These are phyloP conservation scores for Periconia macrospinosa DNA, from an alignment of 2,329 filamentous ascomycete genomes.

Conservation along the genomic window DNA sequence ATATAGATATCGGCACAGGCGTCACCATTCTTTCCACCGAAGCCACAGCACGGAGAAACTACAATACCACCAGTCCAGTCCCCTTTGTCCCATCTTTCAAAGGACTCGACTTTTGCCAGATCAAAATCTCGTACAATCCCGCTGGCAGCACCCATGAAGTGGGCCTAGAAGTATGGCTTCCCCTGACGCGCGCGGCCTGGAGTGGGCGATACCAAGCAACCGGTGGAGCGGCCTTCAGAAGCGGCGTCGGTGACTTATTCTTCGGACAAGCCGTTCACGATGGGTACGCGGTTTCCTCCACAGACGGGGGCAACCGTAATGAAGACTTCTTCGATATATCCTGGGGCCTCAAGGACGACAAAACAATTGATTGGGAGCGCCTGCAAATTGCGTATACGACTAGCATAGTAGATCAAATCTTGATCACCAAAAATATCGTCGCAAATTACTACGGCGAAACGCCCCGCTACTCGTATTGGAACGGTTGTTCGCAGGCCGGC, in stretches of 20 bases:
- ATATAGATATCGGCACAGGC: conserved; percentile 11
- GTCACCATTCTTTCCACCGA: conserved; percentile 16
- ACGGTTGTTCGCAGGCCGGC: conserved; percentile 39
- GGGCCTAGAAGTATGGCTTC: conserved; percentile 34
- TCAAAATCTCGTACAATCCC: conserved; percentile 23
- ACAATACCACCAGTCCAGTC: conserved; percentile 12
- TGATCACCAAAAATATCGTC: conserved; percentile 38
- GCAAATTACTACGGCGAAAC: conserved; percentile 37
- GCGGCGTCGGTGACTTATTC: conserved; percentile 26
- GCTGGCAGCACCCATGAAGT: conserved; percentile 25
- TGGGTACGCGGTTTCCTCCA: conserved; percentile 37
- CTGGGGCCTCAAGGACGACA: conserved; percentile 26
- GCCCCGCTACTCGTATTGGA: conserved; percentile 39
- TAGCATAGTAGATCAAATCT: conserved; percentile 40
- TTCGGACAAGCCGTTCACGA: conserved; percentile 27
- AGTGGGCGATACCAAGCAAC: conserved; percentile 37
- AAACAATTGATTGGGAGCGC: conserved; percentile 29
- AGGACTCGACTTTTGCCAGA: conserved; percentile 25
- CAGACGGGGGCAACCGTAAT: conserved; percentile 34
- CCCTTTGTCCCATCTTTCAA: conserved; percentile 10
- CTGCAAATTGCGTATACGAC: conserved; percentile 44
- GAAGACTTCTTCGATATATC: conserved; percentile 12
- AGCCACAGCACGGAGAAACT: conserved; percentile 13
- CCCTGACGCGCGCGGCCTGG: conserved; percentile 25
- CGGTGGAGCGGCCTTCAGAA: conserved; percentile 33